Percentiles rank a stretch among this genome's conserved stretches.
Conservation (phyloP, 2,329 filamentous ascomycete species). For the Hymenoscyphus fructigenus region DNA sequence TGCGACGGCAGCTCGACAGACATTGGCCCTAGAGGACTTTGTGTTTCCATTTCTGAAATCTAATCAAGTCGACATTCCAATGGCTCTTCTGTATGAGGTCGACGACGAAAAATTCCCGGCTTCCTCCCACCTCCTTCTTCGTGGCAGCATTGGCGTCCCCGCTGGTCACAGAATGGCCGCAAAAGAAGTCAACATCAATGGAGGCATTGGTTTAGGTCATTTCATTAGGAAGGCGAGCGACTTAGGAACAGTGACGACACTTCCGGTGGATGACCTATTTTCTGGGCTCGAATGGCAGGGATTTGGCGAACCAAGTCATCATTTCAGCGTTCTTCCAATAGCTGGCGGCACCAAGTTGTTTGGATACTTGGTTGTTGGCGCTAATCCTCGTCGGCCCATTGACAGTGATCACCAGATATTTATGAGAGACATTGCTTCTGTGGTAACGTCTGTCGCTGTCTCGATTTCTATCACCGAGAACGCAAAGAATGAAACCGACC, state of each 20-base stretch:
- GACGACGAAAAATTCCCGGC: slow-evolving; percentile 27
- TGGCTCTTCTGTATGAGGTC: slow-evolving; percentile 31
- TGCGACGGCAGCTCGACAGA: slow-evolving; percentile 13
- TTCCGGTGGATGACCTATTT: slow-evolving; percentile 28
- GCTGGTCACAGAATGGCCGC: slow-evolving; percentile 23
- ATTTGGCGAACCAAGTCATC: slow-evolving; percentile 26
- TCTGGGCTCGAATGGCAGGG: slow-evolving; percentile 27
- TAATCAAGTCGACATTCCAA: slow-evolving; percentile 30
- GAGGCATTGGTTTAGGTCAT: slow-evolving; percentile 25
- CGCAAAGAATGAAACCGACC: slow-evolving; percentile 21
- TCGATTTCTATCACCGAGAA: slow-evolving; percentile 28
- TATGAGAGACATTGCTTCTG: slow-evolving; percentile 28
- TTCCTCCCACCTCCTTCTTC: slow-evolving; percentile 14
- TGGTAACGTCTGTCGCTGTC: slow-evolving; percentile 27
- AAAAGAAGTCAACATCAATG: slow-evolving; percentile 23
- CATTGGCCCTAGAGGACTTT: slow-evolving; percentile 16
- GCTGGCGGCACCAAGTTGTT: slow-evolving; percentile 18
- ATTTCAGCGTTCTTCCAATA: slow-evolving; percentile 30
- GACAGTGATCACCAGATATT: slow-evolving; percentile 30
- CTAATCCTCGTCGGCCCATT: slow-evolving; percentile 31
- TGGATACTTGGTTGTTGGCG: slow-evolving; percentile 30
- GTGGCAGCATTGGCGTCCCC: slow-evolving; percentile 29
- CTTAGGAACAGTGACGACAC: slow-evolving; percentile 20
- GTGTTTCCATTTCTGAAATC: slow-evolving; percentile 27
- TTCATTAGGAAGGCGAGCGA: slow-evolving; percentile 23